Conservation (phyloP, 2,329 filamentous ascomycete genomes). For the Apiospora phragmitis region DNA sequence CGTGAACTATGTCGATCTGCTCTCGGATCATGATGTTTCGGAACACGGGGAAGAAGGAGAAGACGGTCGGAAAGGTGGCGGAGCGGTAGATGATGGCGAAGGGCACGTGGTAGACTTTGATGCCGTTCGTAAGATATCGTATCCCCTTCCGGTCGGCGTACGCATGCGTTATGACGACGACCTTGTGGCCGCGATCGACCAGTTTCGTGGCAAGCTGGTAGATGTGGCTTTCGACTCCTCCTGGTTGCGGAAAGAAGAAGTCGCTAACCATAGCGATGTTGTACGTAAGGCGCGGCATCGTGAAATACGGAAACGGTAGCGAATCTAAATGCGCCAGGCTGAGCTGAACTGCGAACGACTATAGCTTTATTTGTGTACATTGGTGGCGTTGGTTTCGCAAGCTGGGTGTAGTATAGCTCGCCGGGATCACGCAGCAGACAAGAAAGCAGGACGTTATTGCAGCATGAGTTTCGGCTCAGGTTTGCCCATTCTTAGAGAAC, state of each 20-base stretch:
- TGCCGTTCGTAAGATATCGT: constrained; percentile 92
- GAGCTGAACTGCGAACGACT: background rate
- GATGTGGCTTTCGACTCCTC: constrained; percentile 96
- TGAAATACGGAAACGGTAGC: constrained; percentile 21
- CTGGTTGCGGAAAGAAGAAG: constrained; percentile 98
- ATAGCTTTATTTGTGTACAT: background rate
- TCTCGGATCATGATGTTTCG: constrained; percentile 94
- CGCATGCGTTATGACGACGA: constrained; percentile 95
- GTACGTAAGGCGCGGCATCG: constrained; percentile 58
- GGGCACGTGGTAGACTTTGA: constrained; percentile 97
- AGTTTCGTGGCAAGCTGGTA: constrained; percentile 97
- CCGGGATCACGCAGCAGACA: background rate
- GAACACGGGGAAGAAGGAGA: constrained; percentile 98
- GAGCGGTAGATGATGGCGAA: constrained; percentile 95
- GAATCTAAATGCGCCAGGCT: background rate
- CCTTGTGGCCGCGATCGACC: constrained; percentile 95
- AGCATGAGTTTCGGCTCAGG: background rate
- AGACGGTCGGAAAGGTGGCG: constrained; percentile 92
- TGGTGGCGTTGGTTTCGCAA: background rate
- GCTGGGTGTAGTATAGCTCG: background rate
- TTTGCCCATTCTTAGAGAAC: background rate
- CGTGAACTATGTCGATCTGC: constrained; percentile 94
- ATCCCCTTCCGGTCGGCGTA: constrained; percentile 90
- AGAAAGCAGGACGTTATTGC: background rate
- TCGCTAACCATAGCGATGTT: constrained; percentile 93